These are phyloP conservation scores for Zygoascus ofunaensis DNA, from an alignment of 805 yeast genomes.

Conservation along the genomic window DNA sequence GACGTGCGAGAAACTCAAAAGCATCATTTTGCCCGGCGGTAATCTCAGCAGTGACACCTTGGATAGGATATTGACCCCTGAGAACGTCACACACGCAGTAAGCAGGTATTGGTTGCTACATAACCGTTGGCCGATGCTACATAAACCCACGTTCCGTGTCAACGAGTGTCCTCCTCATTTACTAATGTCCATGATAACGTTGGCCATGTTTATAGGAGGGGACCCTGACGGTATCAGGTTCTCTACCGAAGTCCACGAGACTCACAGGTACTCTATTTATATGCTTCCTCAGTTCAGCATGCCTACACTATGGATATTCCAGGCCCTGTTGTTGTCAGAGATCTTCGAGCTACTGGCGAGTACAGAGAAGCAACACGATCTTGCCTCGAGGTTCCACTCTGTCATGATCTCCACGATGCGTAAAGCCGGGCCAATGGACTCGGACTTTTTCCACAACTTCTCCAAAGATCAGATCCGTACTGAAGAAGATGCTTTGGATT, in stretches of 20 bases:
- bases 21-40: conserved; percentile 1
- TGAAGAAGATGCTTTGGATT: not conserved
- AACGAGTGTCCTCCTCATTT: conserved; percentile 37
- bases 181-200: conserved; percentile 42
- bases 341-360: conserved; percentile 54
- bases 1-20: conserved; percentile 8
- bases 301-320: conserved; percentile 74
- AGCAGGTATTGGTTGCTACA: conserved; percentile 32
- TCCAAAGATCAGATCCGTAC: not conserved
- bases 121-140: conserved; percentile 47
- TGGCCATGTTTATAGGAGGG: conserved; percentile 33
- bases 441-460: not conserved
- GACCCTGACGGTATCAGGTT: conserved; percentile 27
- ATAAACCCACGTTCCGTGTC: conserved; percentile 45
- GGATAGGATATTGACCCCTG: conserved; percentile 13
- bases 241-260: conserved; percentile 39
- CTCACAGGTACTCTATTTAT: conserved; percentile 58
- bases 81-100: conserved; percentile 14
- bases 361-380: conserved; percentile 21
- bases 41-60: conserved; percentile 8
- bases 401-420: conserved; percentile 21
- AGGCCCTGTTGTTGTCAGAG: conserved; percentile 61
- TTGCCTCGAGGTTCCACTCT: conserved; percentile 19
- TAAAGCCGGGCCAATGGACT: conserved; percentile 12
- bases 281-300: conserved; percentile 63